Base-by-base conservation (phyloP, 495 filamentous ascomycete species). In the Aspergillus indologenus region DNA sequence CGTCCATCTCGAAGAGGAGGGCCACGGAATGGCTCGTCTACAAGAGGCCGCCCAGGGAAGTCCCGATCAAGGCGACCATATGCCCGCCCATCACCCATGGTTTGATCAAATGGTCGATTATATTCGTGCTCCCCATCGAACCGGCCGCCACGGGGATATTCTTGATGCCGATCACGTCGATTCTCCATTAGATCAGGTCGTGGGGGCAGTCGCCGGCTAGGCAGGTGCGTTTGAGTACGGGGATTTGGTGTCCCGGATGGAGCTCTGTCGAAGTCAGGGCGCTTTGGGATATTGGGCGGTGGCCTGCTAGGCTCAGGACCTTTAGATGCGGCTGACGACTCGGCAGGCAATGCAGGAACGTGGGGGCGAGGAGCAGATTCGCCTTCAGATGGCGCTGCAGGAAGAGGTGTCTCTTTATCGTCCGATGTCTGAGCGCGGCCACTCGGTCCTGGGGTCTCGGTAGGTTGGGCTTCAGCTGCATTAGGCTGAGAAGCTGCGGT, bases 1-100 rank as follows among this genome's bases (percentile, higher is more conserved):
- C 71, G 67, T 20, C 62, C 63, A 9, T 78, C 76, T 22, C 74
- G 73, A 54, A 74, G 66, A 17, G 69, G 52, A n/a, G 68, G 66
- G 1, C 70, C 70, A 44, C 71, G 76, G 68, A 76, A 78, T 12
- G 73, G 68, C n/a, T 79, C 76, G 17, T 79, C 75, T 31, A 64
- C 47, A 21, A 65, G 62, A 31, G 72, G 69, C 57, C 74, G 64
- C 20, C 64, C 53, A 18, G 65, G 58, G 49, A 71, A 75, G 0
- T 76, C 75, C 34, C 75, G 68, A 22, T 76, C 76, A 8, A 70
- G 63, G 45, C 69, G 70, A 15, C 69, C 72, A 53, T 70, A 73
- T 31, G 61, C 63, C 57, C 71, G 61, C 34, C 59, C 46, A 47
- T 76, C 71, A 26, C 53, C 50, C 18, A 60, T 48, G 45, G 73